phyloP scores from a whole-genome alignment of 768 basidiomycete species.

The Amanita jacksonii region DNA sequence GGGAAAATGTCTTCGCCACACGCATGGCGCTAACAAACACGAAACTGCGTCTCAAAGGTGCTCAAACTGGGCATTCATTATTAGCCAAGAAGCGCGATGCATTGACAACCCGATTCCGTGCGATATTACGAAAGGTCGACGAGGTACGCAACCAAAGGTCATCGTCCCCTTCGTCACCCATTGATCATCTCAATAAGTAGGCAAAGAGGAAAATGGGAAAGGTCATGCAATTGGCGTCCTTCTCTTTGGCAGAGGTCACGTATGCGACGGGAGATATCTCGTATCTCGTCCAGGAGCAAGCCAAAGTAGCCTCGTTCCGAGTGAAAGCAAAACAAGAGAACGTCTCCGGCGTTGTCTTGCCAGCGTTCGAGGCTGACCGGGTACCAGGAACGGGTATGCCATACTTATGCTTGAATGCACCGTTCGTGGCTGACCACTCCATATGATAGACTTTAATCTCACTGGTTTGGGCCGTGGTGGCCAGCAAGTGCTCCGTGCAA shows the following conservation, averaged over 20 bases:
- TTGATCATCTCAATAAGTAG: constrained; percentile 33
- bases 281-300: constrained; percentile 96
- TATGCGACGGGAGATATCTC: constrained; percentile 97
- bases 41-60: constrained; percentile 80
- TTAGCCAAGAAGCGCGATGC: constrained; percentile 98
- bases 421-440: not conserved
- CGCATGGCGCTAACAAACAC: constrained; percentile 96
- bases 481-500: constrained; percentile 89
- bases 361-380: constrained; percentile 89
- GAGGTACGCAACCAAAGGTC: constrained; percentile 49
- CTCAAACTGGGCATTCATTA: constrained; percentile 90
- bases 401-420: not conserved
- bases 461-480: constrained; percentile 96
- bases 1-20: constrained; percentile 94
- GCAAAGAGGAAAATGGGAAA: constrained; percentile 99
- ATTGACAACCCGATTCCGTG: constrained; percentile 86
- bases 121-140: constrained; percentile 94
- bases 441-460: constrained; percentile 76
- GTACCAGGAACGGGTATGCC: constrained; percentile 68
- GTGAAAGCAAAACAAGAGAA: constrained; percentile 97
- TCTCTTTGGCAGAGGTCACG: constrained; percentile 97
- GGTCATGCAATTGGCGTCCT: constrained; percentile 97
- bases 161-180: constrained; percentile 5
- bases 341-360: constrained; percentile 92
- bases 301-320: constrained; percentile 82